Percentiles rank a stretch among this genome's conserved stretches.
Conservation (phyloP, 148 eudicot genomes). For the Heliosperma pusillum region DNA sequence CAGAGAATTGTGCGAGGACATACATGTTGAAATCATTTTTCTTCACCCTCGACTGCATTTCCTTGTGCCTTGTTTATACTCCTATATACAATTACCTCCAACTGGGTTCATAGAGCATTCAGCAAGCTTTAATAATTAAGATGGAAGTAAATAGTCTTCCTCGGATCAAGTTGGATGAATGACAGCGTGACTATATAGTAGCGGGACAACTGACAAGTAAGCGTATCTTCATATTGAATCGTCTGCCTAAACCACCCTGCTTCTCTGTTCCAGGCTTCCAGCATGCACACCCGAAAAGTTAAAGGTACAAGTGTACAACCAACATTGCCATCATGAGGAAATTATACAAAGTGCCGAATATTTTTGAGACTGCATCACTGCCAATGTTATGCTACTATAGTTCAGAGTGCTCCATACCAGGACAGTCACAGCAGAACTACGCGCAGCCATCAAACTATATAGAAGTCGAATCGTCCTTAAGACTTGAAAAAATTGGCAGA, state of each 20-base stretch:
- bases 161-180: slow-evolving; percentile 47
- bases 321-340: slow-evolving; percentile 20
- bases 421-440: no score
- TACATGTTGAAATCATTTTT: background rate
- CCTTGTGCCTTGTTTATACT: background rate
- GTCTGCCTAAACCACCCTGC: no score
- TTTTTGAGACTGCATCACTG: slow-evolving; percentile 41
- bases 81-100: background rate
- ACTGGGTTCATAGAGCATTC: background rate
- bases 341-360: slow-evolving; percentile 53
- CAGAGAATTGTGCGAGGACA: background rate
- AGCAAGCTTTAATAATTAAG: slow-evolving; percentile 30
- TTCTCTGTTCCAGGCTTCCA: no score
- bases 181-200: slow-evolving; percentile 41
- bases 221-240: no score
- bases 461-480: no score
- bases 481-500: background rate
- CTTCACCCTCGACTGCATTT: background rate
- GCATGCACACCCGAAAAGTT: no score
- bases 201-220: no score
- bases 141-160: slow-evolving; percentile 46
- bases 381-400: slow-evolving; percentile 54
- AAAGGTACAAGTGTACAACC: no score
- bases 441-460: no score
- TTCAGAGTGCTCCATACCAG: slow-evolving; percentile 65